These are phyloP conservation scores for Jamesozyma jinghongensis DNA, from an alignment of 805 yeast genomes.

Conservation along the genomic window DNA sequence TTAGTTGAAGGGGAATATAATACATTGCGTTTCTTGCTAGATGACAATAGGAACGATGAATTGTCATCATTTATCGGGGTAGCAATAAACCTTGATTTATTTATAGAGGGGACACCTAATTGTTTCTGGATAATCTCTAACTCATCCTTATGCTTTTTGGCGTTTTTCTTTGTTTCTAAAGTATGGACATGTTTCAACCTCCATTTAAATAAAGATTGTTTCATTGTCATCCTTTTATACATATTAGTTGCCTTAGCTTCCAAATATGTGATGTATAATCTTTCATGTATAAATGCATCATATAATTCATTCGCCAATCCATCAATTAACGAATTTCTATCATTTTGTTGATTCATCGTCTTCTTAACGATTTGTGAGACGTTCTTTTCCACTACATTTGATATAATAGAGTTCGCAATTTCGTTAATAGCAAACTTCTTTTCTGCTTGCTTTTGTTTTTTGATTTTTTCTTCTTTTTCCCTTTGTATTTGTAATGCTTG, in stretches of 20 bases:
- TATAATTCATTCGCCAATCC: slow-evolving; percentile 44
- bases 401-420: background rate
- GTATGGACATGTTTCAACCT: slow-evolving; percentile 24
- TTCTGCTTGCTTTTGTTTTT: slow-evolving; percentile 6
- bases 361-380: slow-evolving; percentile 4
- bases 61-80: slow-evolving; percentile 12
- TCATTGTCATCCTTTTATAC: slow-evolving; percentile 29
- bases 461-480: slow-evolving; percentile 3
- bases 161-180: slow-evolving; percentile 31
- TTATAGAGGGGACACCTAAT: slow-evolving; percentile 30
- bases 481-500: slow-evolving; percentile 2
- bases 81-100: slow-evolving; percentile 17
- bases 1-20: slow-evolving; percentile 18
- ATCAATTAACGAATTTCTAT: slow-evolving; percentile 21
- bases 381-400: slow-evolving; percentile 3
- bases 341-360: slow-evolving; percentile 6
- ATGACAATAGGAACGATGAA: slow-evolving; percentile 15
- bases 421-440: slow-evolving; percentile 2
- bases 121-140: slow-evolving; percentile 26
- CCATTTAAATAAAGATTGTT: slow-evolving; percentile 29
- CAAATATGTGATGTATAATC: slow-evolving; percentile 35
- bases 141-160: slow-evolving; percentile 34
- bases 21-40: slow-evolving; percentile 13
- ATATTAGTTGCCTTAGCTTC: slow-evolving; percentile 40
- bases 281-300: slow-evolving; percentile 53